Evolutionary conservation across 2,329 filamentous ascomycete species (phyloP), one percentile per base, ranked within the genome.

Genomic region (Trichothecium roseum): DNA sequence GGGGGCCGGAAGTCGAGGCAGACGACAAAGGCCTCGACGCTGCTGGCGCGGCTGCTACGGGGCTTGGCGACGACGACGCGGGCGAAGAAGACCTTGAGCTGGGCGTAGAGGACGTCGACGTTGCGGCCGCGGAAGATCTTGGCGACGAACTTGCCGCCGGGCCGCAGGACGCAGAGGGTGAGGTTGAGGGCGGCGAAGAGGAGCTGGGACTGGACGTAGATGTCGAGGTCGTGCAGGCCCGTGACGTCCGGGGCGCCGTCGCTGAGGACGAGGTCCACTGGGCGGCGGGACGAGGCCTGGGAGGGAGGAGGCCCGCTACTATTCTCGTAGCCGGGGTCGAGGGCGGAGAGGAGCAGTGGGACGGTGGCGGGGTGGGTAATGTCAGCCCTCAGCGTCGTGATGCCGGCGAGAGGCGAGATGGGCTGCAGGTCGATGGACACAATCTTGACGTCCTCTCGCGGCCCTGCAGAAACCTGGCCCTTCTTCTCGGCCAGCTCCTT

Each of bases 321-420:
- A 37, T 28, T 42, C 35, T 79, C 72, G 44, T 75, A 74, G 29
- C 78, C 74, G 2, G 84, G 75, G 48, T 95, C 87, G 16, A 98
- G 69, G 1, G 89, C 87, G 43, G 79, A 76, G 17, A 96, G 73
- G 15, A 98, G 74, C 4, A 94, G 74, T 7, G 89, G 88, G 22
- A 96, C 85, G 0, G 91, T 98, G 4, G 87, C 88, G 0, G 91
- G 89, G 57, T 98, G 91, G 8, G 91, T 98, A 48, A 98, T 98
- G 55, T 98, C 91, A 33, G 91, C 91, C 51, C 88, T 82, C 12
- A 98, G 72, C 9, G 84, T 94, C 26, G 81, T 84, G 55, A 98
- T 94, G 40, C 91, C 91, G 18, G 91, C 83, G 4, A 98, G 70
- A 5, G 89, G 86, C 42, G 84, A 86, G 73, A 98, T 98, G 28